phyloP scores from a whole-genome alignment of 129 eudicot genomes.

The Tanacetum coccineum region DNA sequence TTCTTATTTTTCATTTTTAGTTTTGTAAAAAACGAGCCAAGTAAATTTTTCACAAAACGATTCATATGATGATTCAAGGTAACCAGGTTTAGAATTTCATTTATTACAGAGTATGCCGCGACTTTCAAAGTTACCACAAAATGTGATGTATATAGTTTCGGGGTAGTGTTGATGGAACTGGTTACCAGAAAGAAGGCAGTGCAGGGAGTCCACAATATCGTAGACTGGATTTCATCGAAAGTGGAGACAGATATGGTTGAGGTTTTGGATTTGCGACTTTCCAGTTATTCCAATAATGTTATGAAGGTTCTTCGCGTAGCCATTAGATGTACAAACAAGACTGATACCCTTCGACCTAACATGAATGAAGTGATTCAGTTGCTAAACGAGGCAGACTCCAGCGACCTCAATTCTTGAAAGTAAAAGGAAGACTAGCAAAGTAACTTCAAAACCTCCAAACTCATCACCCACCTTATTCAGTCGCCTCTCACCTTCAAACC shows the following conservation, averaged over 20 bases:
- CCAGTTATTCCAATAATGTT: conserved; percentile 53
- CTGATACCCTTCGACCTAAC: conserved; percentile 60
- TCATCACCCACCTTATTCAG: no score
- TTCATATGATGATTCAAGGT: no score
- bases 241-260: conserved; percentile 82
- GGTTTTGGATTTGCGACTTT: conserved; percentile 56
- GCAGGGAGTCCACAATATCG: conserved; percentile 88
- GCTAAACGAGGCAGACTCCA: background rate
- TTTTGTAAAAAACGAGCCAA: no score
- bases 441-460: no score
- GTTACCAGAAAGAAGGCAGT: conserved; percentile 83
- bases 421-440: no score
- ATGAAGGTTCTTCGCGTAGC: conserved; percentile 79
- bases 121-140: conserved; percentile 80
- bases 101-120: conserved; percentile 69
- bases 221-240: conserved; percentile 70
- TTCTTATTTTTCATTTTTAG: no score
- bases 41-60: no score
- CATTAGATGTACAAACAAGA: conserved; percentile 62
- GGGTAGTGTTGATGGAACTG: background rate
- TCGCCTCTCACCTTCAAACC: no score
- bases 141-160: conserved; percentile 36
- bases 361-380: conserved; percentile 79
- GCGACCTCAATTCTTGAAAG: no score
- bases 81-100: no score